Evolutionary conservation across 805 yeast species (phyloP), one percentile per base, ranked within the genome.

Genomic region (Saturnispora kantuleensis): DNA sequence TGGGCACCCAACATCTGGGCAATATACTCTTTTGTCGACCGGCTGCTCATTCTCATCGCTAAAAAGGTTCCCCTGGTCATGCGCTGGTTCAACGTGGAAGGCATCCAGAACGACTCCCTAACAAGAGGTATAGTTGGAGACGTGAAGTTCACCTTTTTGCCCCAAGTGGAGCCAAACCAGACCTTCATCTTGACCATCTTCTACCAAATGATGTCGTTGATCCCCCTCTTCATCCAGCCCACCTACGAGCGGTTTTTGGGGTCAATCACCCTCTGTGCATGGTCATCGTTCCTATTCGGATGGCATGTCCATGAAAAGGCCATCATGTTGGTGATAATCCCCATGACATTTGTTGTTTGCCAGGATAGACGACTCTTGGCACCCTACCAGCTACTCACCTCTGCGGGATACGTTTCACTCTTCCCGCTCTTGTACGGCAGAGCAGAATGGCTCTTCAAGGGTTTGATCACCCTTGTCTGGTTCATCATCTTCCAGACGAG

Each of bases 1-100:
- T 93, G 98, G 97, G 97, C 98, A 1, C 97, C 99, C 12, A 93
- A 93, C 56, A 68, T 88, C 39, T 93, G 99, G 99, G 96, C 98
- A 0, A 54, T 90, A 9, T 93, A 93, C 63, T 84, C 97, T 2
- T 82, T 85, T 51, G 48, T 72, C 11, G 99, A 93, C 62, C 71
- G 95, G 47, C 56, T 81, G 0, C 67, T 88, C 46, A 71, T 82
- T 13, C 70, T 71, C 44, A 76, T 51, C 5, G 31, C 47, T 7
- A 47, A 48, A 26, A 45, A 35, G 31, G 13, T 52, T 13, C 52
- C 54, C 15, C 28, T 53, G 16, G 33, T 52, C 51, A 7, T 47
- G 47, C 29, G 39, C 44, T 10, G 44, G 38, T 18, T 15, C 38
- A 17, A 29, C 34, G 16, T 11, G 7, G 11, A 17, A 12, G 18